A percentile compares a stretch with the other conserved stretches of the same genome.
phyloP scores from a whole-genome alignment of 805 yeast species.

The Komagataella populi region DNA sequence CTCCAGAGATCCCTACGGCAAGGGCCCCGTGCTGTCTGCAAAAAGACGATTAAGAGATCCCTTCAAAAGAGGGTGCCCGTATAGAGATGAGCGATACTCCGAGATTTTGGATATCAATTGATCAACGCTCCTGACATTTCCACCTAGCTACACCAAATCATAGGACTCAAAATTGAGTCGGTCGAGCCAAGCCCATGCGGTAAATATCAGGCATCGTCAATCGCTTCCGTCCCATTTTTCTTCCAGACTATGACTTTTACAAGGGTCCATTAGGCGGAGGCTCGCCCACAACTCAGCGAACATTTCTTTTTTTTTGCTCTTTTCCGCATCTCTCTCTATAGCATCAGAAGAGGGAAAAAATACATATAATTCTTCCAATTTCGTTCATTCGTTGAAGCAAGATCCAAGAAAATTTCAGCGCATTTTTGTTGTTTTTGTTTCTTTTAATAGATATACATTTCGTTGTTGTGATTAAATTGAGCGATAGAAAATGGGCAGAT shows the following conservation, averaged over 20 bases:
- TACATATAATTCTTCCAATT: not conserved
- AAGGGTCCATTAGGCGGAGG: not conserved
- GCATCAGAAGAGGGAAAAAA: not conserved
- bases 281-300: not conserved
- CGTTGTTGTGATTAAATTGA: not conserved
- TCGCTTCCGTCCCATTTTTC: not conserved
- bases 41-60: constrained; percentile 51
- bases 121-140: not conserved
- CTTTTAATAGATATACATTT: no score
- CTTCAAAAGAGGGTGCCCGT: constrained; percentile 11
- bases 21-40: constrained; percentile 22
- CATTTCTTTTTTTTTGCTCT: not conserved
- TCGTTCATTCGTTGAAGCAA: not conserved
- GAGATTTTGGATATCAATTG: not conserved
- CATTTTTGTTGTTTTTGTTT: not conserved
- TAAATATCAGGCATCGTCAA: not conserved
- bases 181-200: not conserved
- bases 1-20: constrained; percentile 43
- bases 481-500: constrained; percentile 23
- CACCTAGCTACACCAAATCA: not conserved
- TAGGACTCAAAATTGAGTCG: no score
- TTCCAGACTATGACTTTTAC: not conserved
- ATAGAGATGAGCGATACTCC: not conserved
- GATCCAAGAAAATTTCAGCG: not conserved
- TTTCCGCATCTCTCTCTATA: not conserved